A percentile compares a stretch with the other conserved stretches of the same genome.
These are phyloP conservation scores for Talaromyces verruculosus DNA, from an alignment of 2,329 filamentous ascomycete species.

Conservation along the genomic window DNA sequence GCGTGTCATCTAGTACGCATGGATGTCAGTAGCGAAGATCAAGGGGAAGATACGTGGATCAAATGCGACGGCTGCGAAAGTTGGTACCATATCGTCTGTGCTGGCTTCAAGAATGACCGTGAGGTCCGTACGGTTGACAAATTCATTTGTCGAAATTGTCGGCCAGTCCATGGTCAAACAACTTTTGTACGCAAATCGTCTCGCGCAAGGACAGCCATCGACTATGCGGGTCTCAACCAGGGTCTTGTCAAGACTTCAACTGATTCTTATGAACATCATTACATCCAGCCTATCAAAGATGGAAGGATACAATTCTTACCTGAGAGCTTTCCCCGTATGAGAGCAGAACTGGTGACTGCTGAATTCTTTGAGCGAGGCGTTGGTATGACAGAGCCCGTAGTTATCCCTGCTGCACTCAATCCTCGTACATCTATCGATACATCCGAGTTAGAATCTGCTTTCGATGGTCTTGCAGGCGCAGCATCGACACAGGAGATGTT, in stretches of 20 bases:
- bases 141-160: slow-evolving; percentile 63
- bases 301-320: slow-evolving; percentile 61
- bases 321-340: slow-evolving; percentile 64
- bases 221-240: slow-evolving; percentile 67
- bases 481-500: slow-evolving; percentile 43
- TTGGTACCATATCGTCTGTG: slow-evolving; percentile 68
- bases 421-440: slow-evolving; percentile 48
- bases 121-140: slow-evolving; percentile 68
- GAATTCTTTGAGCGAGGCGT: slow-evolving; percentile 64
- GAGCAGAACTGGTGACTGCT: slow-evolving; percentile 61
- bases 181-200: slow-evolving; percentile 68
- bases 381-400: slow-evolving; percentile 66
- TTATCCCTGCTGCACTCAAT: slow-evolving; percentile 64
- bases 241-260: slow-evolving; percentile 65
- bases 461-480: slow-evolving; percentile 34
- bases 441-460: slow-evolving; percentile 25
- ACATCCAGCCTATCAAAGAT: slow-evolving; percentile 66
- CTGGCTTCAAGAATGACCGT: slow-evolving; percentile 63
- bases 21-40: slow-evolving; percentile 52
- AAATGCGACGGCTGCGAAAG: slow-evolving; percentile 67
- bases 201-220: slow-evolving; percentile 64
- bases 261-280: slow-evolving; percentile 65
- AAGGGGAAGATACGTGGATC: slow-evolving; percentile 61
- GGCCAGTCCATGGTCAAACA: slow-evolving; percentile 60
- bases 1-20: slow-evolving; percentile 58